These are phyloP conservation scores for Zymoseptoria pseudotritici DNA, from an alignment of 2,329 filamentous ascomycete species.

Conservation along the genomic window DNA sequence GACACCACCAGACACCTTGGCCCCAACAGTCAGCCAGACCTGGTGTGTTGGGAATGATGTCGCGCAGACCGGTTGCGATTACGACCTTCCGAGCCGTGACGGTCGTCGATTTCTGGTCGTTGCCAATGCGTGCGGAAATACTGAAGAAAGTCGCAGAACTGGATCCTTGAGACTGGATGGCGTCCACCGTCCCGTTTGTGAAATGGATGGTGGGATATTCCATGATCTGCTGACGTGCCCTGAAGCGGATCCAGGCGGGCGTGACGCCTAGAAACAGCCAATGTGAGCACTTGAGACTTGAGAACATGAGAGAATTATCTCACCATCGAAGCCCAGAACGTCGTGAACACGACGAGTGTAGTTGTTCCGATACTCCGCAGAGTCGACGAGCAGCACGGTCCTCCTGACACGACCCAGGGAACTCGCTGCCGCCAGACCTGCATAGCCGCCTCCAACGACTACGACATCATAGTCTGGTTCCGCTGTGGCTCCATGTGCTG, in stretches of 20 bases:
- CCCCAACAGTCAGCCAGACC: slow-evolving; percentile 21
- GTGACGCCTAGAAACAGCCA: slow-evolving; percentile 1
- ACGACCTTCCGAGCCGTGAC: slow-evolving; percentile 14
- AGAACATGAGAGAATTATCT: neutral
- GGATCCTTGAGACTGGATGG: slow-evolving; percentile 6
- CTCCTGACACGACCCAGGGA: slow-evolving; percentile 18
- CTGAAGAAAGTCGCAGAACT: slow-evolving; percentile 1
- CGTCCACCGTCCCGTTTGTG: slow-evolving; percentile 8
- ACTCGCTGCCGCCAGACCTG: slow-evolving; percentile 18
- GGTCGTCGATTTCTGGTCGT: slow-evolving; percentile 9
- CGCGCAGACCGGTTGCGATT: slow-evolving; percentile 17
- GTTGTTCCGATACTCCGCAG: slow-evolving; percentile 20
- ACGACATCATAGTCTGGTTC: slow-evolving; percentile 10
- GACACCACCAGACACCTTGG: slow-evolving; percentile 21
- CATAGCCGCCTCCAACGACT: slow-evolving; percentile 15
- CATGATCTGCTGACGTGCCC: slow-evolving; percentile 15
- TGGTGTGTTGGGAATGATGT: slow-evolving; percentile 15
- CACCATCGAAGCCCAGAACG: slow-evolving; percentile 17
- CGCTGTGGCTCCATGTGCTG: neutral
- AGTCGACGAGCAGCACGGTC: slow-evolving; percentile 16
- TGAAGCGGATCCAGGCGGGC: slow-evolving; percentile 17
- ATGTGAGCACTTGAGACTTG: neutral
- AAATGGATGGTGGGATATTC: slow-evolving; percentile 12
- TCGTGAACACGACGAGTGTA: slow-evolving; percentile 15
- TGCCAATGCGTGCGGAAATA: slow-evolving; percentile 5